Evolutionary conservation across 2,329 filamentous ascomycete species (phyloP).

Genomic region (Ambrosiella cleistominuta): DNA sequence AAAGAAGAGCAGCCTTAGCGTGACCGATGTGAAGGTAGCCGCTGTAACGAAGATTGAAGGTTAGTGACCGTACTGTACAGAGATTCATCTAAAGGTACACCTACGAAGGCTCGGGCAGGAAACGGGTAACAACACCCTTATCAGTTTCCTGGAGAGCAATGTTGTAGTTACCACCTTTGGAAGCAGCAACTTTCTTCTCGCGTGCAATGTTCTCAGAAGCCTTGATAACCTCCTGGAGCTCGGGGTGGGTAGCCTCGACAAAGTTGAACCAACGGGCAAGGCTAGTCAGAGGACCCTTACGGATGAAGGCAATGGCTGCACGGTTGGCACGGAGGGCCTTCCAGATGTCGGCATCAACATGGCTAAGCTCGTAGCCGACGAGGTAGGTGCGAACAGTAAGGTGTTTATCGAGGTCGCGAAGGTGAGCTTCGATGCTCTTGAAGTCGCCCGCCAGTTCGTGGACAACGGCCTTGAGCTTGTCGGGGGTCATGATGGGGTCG

Average conservation of each 20-base stretch:
- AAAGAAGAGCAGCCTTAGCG: slow-evolving; percentile 81
- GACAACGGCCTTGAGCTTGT: slow-evolving; percentile 35
- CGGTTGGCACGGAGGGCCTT: slow-evolving; percentile 67
- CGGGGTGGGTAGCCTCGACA: slow-evolving; percentile 64
- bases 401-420: slow-evolving; percentile 69
- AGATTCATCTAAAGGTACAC: slow-evolving; percentile 18
- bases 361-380: slow-evolving; percentile 59
- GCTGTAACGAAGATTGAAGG: background rate
- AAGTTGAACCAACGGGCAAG: slow-evolving; percentile 75
- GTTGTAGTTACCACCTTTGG: slow-evolving; percentile 74
- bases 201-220: slow-evolving; percentile 49
- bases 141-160: slow-evolving; percentile 72
- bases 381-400: slow-evolving; percentile 75
- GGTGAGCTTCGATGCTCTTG: slow-evolving; percentile 59
- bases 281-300: slow-evolving; percentile 60
- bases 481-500: slow-evolving; percentile 33
- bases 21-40: slow-evolving; percentile 93
- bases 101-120: slow-evolving; percentile 82
- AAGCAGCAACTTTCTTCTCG: slow-evolving; percentile 49
- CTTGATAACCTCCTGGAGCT: slow-evolving; percentile 55
- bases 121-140: slow-evolving; percentile 78
- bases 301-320: slow-evolving; percentile 64
- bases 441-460: slow-evolving; percentile 48
- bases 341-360: slow-evolving; percentile 70
- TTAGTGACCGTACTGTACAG: background rate